Percentiles rank a stretch among this genome's conserved stretches.
These are phyloP conservation scores for Penicillium sp. DNA, from an alignment of 2,329 filamentous ascomycete genomes.

Conservation along the genomic window DNA sequence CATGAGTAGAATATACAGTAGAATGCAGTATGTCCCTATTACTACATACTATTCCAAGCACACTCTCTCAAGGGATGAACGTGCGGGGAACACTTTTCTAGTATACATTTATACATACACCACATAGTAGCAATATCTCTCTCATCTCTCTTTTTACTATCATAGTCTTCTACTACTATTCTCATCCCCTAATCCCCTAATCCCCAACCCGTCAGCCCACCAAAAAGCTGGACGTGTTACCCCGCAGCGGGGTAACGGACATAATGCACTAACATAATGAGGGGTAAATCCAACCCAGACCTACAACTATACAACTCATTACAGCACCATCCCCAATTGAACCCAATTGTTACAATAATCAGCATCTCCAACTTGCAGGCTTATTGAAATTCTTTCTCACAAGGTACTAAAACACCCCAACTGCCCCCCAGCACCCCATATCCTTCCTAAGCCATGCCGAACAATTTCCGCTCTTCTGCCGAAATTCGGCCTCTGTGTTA, in stretches of 20 bases:
- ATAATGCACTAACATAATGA: conserved; percentile 22
- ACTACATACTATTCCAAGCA: too few species aligned
- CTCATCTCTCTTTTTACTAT: neutral
- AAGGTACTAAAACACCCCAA: conserved; percentile 1
- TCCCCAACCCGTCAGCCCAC: neutral
- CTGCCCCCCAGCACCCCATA: neutral
- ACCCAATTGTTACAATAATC: neutral
- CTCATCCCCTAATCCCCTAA: neutral
- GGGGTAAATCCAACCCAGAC: conserved; percentile 14
- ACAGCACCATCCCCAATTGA: neutral
- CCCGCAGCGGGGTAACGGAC: neutral
- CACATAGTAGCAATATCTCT: neutral
- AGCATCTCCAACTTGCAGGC: neutral
- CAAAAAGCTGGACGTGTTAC: neutral
- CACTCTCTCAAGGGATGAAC: neutral
- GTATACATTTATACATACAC: neutral
- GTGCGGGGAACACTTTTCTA: neutral
- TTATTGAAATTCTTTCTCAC: neutral
- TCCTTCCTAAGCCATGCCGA: conserved; percentile 1
- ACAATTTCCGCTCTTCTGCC: conserved; percentile 14
- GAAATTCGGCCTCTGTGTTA: conserved; percentile 14
- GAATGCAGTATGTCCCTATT: too few species aligned
- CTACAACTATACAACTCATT: neutral
- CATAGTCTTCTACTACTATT: neutral
- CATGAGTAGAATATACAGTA: neutral